A percentile compares a stretch with the other conserved stretches of the same genome.
These are phyloP conservation scores for Ophiostoma piceae DNA, from an alignment of 2,329 filamentous ascomycete genomes.

Conservation along the genomic window DNA sequence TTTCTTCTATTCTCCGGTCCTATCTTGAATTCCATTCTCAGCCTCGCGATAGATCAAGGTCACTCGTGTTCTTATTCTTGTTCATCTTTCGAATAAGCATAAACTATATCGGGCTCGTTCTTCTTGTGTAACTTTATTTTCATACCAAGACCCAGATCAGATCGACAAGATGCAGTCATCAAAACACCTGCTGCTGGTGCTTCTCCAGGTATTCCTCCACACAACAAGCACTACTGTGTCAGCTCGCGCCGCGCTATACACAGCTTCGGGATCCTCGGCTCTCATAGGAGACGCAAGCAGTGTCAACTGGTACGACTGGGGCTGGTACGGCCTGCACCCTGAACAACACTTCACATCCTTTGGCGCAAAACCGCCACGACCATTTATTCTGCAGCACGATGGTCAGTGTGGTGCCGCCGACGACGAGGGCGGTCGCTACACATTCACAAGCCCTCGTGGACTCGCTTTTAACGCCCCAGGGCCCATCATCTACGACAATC, in stretches of 20 bases:
- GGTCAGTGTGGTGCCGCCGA: conserved; percentile 2
- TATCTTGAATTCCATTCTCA: too few relatives aligned
- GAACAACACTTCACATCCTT: conserved; percentile 20
- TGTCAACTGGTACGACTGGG: conserved; percentile 22
- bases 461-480: conserved; percentile 39
- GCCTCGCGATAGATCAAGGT: too few relatives aligned
- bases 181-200: neutral
- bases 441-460: conserved; percentile 29
- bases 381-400: conserved; percentile 17
- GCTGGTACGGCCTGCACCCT: conserved; percentile 21
- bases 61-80: too few relatives aligned
- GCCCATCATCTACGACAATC: conserved; percentile 51
- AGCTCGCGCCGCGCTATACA: neutral
- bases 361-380: conserved; percentile 19
- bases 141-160: neutral
- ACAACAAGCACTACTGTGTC: conserved; percentile 1
- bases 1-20: too few relatives aligned
- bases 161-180: neutral
- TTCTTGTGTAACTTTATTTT: too few relatives aligned
- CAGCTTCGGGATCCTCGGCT: neutral
- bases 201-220: neutral
- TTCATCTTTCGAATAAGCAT: neutral
- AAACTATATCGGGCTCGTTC: neutral
- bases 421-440: conserved; percentile 21
- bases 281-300: neutral